phyloP scores from a whole-genome alignment of 352 stramenopile species.

The Peronospora farinosa region DNA sequence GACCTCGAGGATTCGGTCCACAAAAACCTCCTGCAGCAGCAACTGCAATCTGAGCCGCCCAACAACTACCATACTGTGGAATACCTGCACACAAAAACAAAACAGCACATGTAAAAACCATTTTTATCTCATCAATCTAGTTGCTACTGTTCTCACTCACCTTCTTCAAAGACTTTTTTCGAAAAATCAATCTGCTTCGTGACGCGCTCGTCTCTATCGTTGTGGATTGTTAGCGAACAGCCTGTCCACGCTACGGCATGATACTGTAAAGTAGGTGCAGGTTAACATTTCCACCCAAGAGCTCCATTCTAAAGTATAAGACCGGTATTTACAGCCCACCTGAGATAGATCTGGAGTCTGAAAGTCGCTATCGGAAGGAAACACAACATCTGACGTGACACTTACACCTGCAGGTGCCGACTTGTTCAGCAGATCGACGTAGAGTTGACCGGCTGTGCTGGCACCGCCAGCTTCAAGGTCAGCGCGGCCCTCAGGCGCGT shows the following conservation, averaged over 20 bases:
- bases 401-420: constrained; percentile 47
- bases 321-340: constrained; percentile 17
- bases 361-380: constrained; percentile 62
- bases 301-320: neutral
- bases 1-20: constrained; percentile 54
- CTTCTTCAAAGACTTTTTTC: constrained; percentile 56
- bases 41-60: constrained; percentile 75
- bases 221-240: constrained; percentile 68
- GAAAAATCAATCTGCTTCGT: constrained; percentile 70
- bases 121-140: neutral
- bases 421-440: constrained; percentile 54
- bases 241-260: constrained; percentile 74
- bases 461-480: constrained; percentile 62
- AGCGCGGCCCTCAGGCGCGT: constrained; percentile 57
- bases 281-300: neutral
- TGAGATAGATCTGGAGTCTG: constrained; percentile 49
- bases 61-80: constrained; percentile 78
- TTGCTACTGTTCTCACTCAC: constrained; percentile 21
- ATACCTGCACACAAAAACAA: constrained; percentile 30
- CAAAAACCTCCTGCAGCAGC: constrained; percentile 55
- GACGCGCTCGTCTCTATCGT: constrained; percentile 49
- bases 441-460: constrained; percentile 64
- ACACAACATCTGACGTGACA: constrained; percentile 50
- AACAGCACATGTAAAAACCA: neutral
- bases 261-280: constrained; percentile 36